A percentile compares a stretch with the other conserved stretches of the same genome.
Evolutionary conservation across 192 early-diverging fungal species (phyloP).

Genomic region (Jimgerdemannia flammicorona): DNA sequence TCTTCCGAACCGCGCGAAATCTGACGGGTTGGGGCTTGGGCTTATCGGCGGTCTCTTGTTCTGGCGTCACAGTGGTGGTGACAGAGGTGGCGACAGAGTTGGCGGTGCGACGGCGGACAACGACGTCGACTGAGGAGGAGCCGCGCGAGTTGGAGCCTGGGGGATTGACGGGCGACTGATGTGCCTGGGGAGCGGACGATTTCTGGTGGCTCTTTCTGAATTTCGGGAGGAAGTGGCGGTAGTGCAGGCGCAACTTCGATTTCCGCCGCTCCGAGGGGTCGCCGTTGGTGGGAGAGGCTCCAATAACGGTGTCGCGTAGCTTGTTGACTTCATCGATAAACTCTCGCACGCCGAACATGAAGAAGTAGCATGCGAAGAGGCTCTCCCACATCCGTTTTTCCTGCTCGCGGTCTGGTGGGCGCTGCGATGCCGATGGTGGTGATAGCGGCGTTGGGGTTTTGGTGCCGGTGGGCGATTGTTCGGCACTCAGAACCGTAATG

Average conservation of each 20-base stretch:
- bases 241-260: neutral
- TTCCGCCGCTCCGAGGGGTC: neutral
- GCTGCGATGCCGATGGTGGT: too few relatives aligned
- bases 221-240: neutral
- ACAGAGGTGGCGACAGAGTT: neutral
- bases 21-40: neutral
- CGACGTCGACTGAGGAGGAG: neutral
- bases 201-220: neutral
- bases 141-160: neutral
- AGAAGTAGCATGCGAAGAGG: constrained; percentile 6
- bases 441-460: neutral
- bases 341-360: constrained; percentile 11
- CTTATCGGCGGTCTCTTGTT: neutral
- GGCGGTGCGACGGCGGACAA: neutral
- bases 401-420: too few relatives aligned
- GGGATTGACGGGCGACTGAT: neutral
- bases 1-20: neutral
- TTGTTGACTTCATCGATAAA: constrained; percentile 8
- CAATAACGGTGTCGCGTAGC: neutral
- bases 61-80: neutral
- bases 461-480: neutral
- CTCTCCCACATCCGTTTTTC: constrained; percentile 1
- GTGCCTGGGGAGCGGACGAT: neutral
- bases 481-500: too few relatives aligned
- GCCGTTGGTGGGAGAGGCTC: neutral